These are phyloP conservation scores for Hypomyces perniciosus DNA, from an alignment of 2,329 filamentous ascomycete species.

Conservation along the genomic window DNA sequence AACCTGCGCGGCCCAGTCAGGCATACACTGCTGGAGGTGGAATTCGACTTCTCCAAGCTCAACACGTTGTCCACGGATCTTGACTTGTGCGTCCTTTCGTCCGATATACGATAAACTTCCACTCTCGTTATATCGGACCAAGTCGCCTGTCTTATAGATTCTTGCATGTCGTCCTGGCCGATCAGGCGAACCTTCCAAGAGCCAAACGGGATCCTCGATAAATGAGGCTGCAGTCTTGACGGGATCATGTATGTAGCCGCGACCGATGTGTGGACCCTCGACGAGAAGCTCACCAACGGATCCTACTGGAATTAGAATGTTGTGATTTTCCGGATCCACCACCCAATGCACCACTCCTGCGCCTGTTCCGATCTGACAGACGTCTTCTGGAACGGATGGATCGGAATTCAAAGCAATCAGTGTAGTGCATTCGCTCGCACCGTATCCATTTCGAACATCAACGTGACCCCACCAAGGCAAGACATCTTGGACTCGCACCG, in stretches of 20 bases:
- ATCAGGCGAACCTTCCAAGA: conserved; percentile 26
- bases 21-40: conserved; percentile 9
- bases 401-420: conserved; percentile 23
- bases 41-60: conserved; percentile 7
- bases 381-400: conserved; percentile 18
- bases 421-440: conserved; percentile 7
- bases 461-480: too few species aligned
- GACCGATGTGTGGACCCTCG: conserved; percentile 45
- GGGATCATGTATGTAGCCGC: conserved; percentile 48
- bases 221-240: conserved; percentile 46
- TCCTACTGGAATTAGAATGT: conserved; percentile 35
- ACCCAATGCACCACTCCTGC: conserved; percentile 27
- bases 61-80: conserved; percentile 22
- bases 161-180: neutral
- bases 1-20: neutral
- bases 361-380: neutral
- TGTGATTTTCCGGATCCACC: conserved; percentile 32
- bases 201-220: conserved; percentile 43
- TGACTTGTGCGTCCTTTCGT: conserved; percentile 23
- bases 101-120: conserved; percentile 17
- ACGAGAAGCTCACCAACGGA: conserved; percentile 39
- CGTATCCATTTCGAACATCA: conserved; percentile 12
- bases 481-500: conserved; percentile 36
- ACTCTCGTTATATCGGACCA: conserved; percentile 26
- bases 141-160: conserved; percentile 18